phyloP scores from a whole-genome alignment of 176 grass and related monocot genomes.

The Neostapfia colusana region DNA sequence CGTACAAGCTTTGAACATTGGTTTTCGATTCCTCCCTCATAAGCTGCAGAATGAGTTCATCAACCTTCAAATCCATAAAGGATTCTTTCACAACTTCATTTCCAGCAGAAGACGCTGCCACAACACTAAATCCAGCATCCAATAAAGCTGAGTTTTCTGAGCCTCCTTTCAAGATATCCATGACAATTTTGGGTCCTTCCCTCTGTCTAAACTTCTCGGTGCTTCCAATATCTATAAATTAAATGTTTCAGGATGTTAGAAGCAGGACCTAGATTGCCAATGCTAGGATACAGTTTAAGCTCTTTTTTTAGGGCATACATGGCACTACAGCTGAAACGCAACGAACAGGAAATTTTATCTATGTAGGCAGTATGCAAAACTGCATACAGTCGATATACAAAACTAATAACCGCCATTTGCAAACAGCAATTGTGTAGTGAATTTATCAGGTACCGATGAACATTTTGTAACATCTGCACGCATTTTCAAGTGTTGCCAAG shows the following conservation, averaged over 20 bases:
- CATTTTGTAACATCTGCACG: not conserved
- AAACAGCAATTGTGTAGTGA: not conserved
- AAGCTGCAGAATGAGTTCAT: constrained; percentile 70
- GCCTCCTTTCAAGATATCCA: constrained; percentile 58
- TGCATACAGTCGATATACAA: not conserved
- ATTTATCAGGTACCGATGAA: not conserved
- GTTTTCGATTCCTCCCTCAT: constrained; percentile 54
- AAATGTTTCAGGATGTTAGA: constrained; percentile 26
- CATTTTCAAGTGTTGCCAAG: not conserved
- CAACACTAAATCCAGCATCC: constrained; percentile 68
- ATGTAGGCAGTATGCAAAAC: not conserved
- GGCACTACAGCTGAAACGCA: not conserved
- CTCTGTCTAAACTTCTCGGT: constrained; percentile 72
- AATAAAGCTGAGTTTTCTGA: constrained; percentile 56
- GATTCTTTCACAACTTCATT: constrained; percentile 96
- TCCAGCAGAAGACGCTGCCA: constrained; percentile 62
- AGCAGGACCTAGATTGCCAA: constrained; percentile 1
- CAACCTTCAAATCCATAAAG: constrained; percentile 78
- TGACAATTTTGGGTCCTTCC: constrained; percentile 59
- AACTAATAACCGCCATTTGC: not conserved
- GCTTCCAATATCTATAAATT: constrained; percentile 64
- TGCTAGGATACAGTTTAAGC: constrained; percentile 2
- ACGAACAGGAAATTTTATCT: not conserved
- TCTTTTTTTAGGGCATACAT: too few relatives aligned
- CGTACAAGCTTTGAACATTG: constrained; percentile 61